Percentiles rank a stretch among this genome's conserved stretches.
phyloP scores from a whole-genome alignment of 768 basidiomycete species.

The Cystoderma amianthinum region DNA sequence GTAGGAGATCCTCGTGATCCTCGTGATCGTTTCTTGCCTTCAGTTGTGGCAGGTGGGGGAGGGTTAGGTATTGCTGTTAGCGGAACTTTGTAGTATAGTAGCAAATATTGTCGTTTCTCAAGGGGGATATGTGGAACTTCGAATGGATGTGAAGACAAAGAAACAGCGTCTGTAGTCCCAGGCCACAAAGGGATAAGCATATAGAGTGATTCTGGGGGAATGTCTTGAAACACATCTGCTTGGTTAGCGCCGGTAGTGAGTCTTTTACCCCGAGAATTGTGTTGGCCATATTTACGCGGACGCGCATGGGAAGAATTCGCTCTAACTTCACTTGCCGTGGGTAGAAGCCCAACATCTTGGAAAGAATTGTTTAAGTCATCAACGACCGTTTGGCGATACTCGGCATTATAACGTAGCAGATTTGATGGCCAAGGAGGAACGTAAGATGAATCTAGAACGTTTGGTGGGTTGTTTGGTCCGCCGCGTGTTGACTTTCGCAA shows the following conservation, averaged over 20 bases:
- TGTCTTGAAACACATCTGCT: conserved; percentile 47
- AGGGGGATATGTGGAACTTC: conserved; percentile 31
- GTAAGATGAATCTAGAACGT: conserved; percentile 13
- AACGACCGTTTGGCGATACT: conserved; percentile 62
- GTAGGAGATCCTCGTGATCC: conserved; percentile 28
- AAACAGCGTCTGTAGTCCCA: conserved; percentile 53
- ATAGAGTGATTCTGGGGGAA: conserved; percentile 66
- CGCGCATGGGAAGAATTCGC: conserved; percentile 1
- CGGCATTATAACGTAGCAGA: conserved; percentile 56
- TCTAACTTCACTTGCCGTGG: conserved; percentile 37
- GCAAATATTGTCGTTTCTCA: conserved; percentile 58
- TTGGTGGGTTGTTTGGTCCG: conserved; percentile 11
- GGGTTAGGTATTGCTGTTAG: conserved; percentile 8
- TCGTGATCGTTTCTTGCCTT: conserved; percentile 37
- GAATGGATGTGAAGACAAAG: conserved; percentile 20
- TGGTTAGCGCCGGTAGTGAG: conserved; percentile 10
- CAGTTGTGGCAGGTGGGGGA: conserved; percentile 15
- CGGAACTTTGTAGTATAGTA: conserved; percentile 66
- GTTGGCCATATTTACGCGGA: neutral
- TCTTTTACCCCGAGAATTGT: conserved; percentile 5
- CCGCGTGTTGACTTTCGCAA: conserved; percentile 14
- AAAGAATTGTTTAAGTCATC: conserved; percentile 70
- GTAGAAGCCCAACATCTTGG: conserved; percentile 72
- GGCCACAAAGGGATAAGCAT: conserved; percentile 88
- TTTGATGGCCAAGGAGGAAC: conserved; percentile 59